A percentile compares a stretch with the other conserved stretches of the same genome.
phyloP scores from a whole-genome alignment of 1,139 yeast genomes.

The Taiozyma onychis region DNA sequence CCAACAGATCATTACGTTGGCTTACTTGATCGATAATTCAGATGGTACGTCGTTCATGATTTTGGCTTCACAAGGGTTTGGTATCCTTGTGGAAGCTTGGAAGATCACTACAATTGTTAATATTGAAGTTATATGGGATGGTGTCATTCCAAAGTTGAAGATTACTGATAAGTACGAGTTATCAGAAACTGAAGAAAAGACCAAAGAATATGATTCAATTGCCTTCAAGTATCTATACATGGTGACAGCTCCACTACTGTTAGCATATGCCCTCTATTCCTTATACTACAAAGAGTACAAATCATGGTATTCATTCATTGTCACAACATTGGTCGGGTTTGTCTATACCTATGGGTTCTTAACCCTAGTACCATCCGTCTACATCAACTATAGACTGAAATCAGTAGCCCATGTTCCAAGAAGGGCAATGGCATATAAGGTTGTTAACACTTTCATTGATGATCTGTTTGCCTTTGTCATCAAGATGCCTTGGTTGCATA shows the following conservation, averaged over 20 bases:
- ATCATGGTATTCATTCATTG: constrained; percentile 36
- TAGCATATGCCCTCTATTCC: constrained; percentile 33
- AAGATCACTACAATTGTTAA: constrained; percentile 34
- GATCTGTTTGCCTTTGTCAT: constrained; percentile 37
- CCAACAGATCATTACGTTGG: constrained; percentile 33
- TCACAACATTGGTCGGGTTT: constrained; percentile 34
- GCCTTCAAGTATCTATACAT: constrained; percentile 34
- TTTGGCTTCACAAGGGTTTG: constrained; percentile 32
- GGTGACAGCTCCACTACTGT: constrained; percentile 32
- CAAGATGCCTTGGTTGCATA: constrained; percentile 35
- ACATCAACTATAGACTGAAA: constrained; percentile 35
- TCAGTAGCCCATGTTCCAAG: constrained; percentile 38
- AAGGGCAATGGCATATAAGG: constrained; percentile 35
- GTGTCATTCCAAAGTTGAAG: constrained; percentile 16
- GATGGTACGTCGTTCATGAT: constrained; percentile 36
- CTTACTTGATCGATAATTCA: constrained; percentile 32
- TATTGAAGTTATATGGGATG: constrained; percentile 21
- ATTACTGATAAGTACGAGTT: constrained; percentile 31
- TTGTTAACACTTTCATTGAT: constrained; percentile 36
- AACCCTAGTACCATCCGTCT: constrained; percentile 33
- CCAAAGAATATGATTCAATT: constrained; percentile 36
- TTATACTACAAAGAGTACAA: constrained; percentile 33
- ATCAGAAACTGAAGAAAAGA: constrained; percentile 32
- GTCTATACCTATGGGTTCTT: constrained; percentile 38
- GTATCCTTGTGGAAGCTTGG: constrained; percentile 37